Evolutionary conservation across 345 rosid species (phyloP).

Genomic region (Salix caprea): DNA sequence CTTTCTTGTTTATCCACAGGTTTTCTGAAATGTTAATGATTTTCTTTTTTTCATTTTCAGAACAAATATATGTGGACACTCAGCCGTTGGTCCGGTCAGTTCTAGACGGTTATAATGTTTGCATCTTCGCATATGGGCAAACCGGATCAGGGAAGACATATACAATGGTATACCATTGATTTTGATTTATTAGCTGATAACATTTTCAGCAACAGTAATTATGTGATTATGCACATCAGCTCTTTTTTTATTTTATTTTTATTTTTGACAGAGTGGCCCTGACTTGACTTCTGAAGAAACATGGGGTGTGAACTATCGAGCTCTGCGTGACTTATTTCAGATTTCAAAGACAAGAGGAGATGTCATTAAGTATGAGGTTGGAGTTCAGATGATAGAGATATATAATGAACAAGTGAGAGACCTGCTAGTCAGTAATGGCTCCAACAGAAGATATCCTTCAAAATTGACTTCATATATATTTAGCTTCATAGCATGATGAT

Average conservation of each 20-base stretch:
- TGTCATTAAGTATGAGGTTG: slow-evolving; percentile 68
- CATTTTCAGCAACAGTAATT: background rate
- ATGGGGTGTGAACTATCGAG: slow-evolving; percentile 98
- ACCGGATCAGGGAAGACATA: slow-evolving; percentile 98
- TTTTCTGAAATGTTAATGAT: background rate
- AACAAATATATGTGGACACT: slow-evolving; percentile 77
- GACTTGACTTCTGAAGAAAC: slow-evolving; percentile 66
- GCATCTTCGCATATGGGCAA: slow-evolving; percentile 98
- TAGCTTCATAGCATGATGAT: background rate
- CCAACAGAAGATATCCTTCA: slow-evolving; percentile 88
- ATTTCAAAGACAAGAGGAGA: slow-evolving; percentile 65
- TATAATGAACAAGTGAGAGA: slow-evolving; percentile 98
- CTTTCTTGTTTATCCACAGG: background rate
- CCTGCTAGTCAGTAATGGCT: slow-evolving; percentile 81
- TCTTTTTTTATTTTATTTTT: background rate
- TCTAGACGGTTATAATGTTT: slow-evolving; percentile 89
- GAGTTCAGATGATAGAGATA: slow-evolving; percentile 98
- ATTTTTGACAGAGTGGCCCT: slow-evolving; percentile 71
- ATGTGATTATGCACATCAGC: background rate
- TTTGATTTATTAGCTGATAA: background rate
- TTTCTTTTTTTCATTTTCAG: slow-evolving; percentile 32
- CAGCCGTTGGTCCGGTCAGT: slow-evolving; percentile 81
- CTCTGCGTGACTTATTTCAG: slow-evolving; percentile 78
- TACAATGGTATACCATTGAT: slow-evolving; percentile 60
- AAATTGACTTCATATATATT: background rate